Base-by-base conservation (phyloP, 805 yeast genomes). In the Sugiyamaella americana region DNA sequence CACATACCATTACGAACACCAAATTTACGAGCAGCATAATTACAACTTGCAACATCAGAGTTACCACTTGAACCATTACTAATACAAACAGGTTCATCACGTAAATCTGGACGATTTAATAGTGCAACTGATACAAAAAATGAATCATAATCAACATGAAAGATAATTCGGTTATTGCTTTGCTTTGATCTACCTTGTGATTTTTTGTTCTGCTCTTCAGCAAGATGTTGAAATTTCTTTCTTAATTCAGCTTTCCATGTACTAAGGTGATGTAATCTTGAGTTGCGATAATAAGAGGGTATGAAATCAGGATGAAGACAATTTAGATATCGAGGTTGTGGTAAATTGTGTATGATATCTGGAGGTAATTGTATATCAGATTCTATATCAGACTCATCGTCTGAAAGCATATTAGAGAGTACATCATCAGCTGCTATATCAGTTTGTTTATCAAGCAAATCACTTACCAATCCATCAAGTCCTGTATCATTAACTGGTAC, bases 1-100 rank as follows among this genome's bases (percentile, higher is more conserved):
- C 97, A 93, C 93, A 84, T 86, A 0, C 98, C 98, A 60, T 93
- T 89, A 22, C 61, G 68, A 3, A 91, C 81, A 0, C 98, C 98
- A 48, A 54, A 69, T n/a, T 69, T 60, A 23, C 98, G 71, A 0
- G 97, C 96, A 3, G 73, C 80, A 61, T 93, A 93, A 61, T 93
- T 93, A 59, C 97, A 88, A 49, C 95, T 84, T 0, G 98, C 93
- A 11, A 93, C 71, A 62, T 91, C 98, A 0, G 97, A 78, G 30
- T 65, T 63, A 2, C 65, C 63, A 2, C 57, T 49, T 8, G 40
- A 21, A 13, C 66, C 64, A 55, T 76, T 73, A 38, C 81, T 73
- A 1, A 80, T 69, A 70, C 95, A 68, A 65, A 91, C 64, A 59
- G 82, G 69, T 73, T 82, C 64, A 55, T 77, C 72, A 49, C 76